A percentile compares a stretch with the other conserved stretches of the same genome.
phyloP scores from a whole-genome alignment of 805 yeast species.

The Wickerhamiella musiphila region DNA sequence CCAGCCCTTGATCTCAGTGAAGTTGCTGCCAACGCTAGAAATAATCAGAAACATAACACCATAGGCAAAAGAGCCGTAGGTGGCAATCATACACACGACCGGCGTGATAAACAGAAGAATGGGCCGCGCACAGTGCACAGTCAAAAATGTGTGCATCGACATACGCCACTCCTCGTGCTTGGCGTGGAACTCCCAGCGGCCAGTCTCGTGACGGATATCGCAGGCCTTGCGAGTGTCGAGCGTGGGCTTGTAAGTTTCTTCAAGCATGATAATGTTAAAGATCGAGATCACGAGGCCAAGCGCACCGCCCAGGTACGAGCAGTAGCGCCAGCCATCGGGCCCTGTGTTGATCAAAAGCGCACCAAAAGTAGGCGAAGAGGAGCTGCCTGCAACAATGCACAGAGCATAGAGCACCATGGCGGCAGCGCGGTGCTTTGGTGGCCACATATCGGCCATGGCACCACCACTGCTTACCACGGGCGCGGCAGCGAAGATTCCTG shows the following conservation, averaged over 20 bases:
- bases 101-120: slow-evolving; percentile 48
- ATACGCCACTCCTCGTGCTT: slow-evolving; percentile 78
- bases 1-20: slow-evolving; percentile 21
- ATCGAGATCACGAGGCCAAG: slow-evolving; percentile 21
- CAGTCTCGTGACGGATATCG: slow-evolving; percentile 53
- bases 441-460: slow-evolving; percentile 40
- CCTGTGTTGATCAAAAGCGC: slow-evolving; percentile 23
- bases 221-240: slow-evolving; percentile 51
- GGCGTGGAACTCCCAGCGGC: slow-evolving; percentile 69
- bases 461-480: slow-evolving; percentile 51
- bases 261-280: slow-evolving; percentile 22
- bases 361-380: slow-evolving; percentile 30
- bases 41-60: slow-evolving; percentile 28
- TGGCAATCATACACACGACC: slow-evolving; percentile 25
- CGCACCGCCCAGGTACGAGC: slow-evolving; percentile 34
- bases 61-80: slow-evolving; percentile 28
- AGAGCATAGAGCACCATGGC: slow-evolving; percentile 34
- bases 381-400: slow-evolving; percentile 29
- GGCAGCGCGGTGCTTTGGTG: slow-evolving; percentile 33
- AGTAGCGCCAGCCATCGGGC: slow-evolving; percentile 40
- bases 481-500: slow-evolving; percentile 45
- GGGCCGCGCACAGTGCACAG: slow-evolving; percentile 65
- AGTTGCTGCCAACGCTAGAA: slow-evolving; percentile 25
- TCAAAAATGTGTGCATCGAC: slow-evolving; percentile 47
- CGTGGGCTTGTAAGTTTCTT: slow-evolving; percentile 25